Evolutionary conservation across 768 basidiomycete species (phyloP), one percentile per base, ranked within the genome.

Genomic region (Macrolepiota dolichaula): DNA sequence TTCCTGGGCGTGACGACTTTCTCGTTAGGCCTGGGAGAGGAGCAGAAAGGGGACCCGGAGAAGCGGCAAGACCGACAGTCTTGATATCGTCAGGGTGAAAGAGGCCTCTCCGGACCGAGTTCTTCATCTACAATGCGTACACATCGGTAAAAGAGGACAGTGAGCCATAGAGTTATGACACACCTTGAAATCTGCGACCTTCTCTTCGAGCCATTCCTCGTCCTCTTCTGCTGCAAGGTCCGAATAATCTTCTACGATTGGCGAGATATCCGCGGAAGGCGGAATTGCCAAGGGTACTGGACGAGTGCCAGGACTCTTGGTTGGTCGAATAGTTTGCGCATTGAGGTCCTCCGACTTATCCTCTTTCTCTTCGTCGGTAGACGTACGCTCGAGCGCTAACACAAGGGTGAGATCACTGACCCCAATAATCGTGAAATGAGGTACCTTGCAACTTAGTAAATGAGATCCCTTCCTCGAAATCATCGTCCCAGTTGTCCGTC

Each of bases 401-500:
- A 52, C 22, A 55, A 17, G 49, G 61, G 57, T 50, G 12, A 64
- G 24, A 62, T 17, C 0, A 62, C 47, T 32, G 7, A 32, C 59
- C 24, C 42, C 36, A 5, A 58, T 66, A 22, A 32, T 19, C 27
- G 27, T 15, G 37, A 9, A 47, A 47, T 1, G 2, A 64, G 70
- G 19, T 37, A 82, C 82, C 87, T 77, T 89, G 90, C 32, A 96
- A 72, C 72, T 95, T 96, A 7, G 88, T 85, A 56, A 92, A 84
- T 0, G 93, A 94, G 36, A 95, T 94, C 1, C 90, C 94, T 65
- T 93, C 94, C 70, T 95, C 94, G 65, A 99, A 99, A 69, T 99
- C 97, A 64, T 95, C 93, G 68, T 99, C 97, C 97, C 97, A 99
- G 64, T 95, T 96, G 70, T 97, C 95, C 1, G 88, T 91, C 70